Conservation (phyloP, 2,329 filamentous ascomycete species). For the Fusarium nygamai region DNA sequence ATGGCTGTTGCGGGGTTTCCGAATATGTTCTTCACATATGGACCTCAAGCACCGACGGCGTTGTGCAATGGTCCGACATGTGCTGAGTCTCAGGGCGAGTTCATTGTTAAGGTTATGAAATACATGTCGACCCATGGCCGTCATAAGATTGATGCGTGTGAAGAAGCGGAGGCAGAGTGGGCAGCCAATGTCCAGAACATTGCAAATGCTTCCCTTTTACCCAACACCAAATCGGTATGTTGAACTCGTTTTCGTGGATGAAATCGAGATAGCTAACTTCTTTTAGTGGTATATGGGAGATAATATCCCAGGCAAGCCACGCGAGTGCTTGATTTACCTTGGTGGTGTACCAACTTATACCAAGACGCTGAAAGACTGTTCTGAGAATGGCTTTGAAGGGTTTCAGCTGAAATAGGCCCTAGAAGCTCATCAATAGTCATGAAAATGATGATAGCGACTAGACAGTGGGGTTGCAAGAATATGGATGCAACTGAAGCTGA, state of each 20-base stretch:
- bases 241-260: no score
- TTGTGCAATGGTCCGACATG: not conserved
- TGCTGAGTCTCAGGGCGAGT: not conserved
- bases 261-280: not conserved
- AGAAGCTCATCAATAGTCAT: rapidly evolving
- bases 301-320: not conserved
- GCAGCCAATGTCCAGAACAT: not conserved
- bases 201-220: not conserved
- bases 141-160: not conserved
- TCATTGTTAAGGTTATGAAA: not conserved
- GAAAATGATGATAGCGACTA: rapidly evolving
- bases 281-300: not conserved
- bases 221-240: not conserved
- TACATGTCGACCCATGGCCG: not conserved
- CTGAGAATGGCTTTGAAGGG: not conserved
- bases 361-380: not conserved
- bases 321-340: not conserved
- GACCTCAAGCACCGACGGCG: not conserved
- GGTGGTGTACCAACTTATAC: not conserved
- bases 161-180: not conserved
- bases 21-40: constrained; percentile 14
- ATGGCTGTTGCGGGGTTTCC: not conserved
- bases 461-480: not conserved
- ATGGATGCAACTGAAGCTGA: rapidly evolving
- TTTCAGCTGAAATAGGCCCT: not conserved